phyloP scores from a whole-genome alignment of 2,329 filamentous ascomycete species.

The Alternaria consortialis region DNA sequence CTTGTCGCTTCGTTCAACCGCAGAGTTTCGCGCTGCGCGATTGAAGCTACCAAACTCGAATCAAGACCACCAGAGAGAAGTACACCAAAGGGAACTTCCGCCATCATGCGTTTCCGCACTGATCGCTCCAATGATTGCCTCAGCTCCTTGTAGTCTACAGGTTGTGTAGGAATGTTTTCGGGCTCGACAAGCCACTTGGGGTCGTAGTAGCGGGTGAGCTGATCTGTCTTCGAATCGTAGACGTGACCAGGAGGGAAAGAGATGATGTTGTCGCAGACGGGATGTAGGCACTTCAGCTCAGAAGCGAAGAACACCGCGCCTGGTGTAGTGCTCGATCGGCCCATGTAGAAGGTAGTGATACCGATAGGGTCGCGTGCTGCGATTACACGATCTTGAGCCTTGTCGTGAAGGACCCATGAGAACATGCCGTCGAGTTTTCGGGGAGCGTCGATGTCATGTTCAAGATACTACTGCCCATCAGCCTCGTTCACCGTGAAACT shows the following conservation, averaged over 20 bases:
- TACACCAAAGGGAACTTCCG: slow-evolving; percentile 97
- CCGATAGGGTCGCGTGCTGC: slow-evolving; percentile 97
- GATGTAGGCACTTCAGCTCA: slow-evolving; percentile 91
- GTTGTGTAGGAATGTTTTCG: slow-evolving; percentile 76
- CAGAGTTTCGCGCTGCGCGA: slow-evolving; percentile 91
- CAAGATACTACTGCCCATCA: slow-evolving; percentile 73
- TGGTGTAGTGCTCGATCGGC: slow-evolving; percentile 82
- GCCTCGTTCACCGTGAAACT: slow-evolving; percentile 6
- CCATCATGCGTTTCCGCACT: slow-evolving; percentile 97
- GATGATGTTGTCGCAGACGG: slow-evolving; percentile 94
- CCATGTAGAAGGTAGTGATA: slow-evolving; percentile 97
- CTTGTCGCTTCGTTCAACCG: slow-evolving; percentile 73
- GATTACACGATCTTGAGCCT: slow-evolving; percentile 88
- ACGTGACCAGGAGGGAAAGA: slow-evolving; percentile 94
- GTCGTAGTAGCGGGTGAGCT: slow-evolving; percentile 87
- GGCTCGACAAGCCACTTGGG: slow-evolving; percentile 90
- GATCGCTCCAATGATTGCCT: slow-evolving; percentile 86
- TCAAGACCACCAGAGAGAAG: slow-evolving; percentile 94
- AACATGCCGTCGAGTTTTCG: slow-evolving; percentile 99
- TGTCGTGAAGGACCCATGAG: slow-evolving; percentile 98
- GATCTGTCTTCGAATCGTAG: slow-evolving; percentile 91
- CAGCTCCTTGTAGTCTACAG: slow-evolving; percentile 83
- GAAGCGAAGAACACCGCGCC: slow-evolving; percentile 94
- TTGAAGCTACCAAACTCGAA: slow-evolving; percentile 92
- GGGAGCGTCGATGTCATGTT: slow-evolving; percentile 90